Percentiles rank a stretch among this genome's conserved stretches.
phyloP scores from a whole-genome alignment of 2,329 filamentous ascomycete genomes.

The Calycina marina region DNA sequence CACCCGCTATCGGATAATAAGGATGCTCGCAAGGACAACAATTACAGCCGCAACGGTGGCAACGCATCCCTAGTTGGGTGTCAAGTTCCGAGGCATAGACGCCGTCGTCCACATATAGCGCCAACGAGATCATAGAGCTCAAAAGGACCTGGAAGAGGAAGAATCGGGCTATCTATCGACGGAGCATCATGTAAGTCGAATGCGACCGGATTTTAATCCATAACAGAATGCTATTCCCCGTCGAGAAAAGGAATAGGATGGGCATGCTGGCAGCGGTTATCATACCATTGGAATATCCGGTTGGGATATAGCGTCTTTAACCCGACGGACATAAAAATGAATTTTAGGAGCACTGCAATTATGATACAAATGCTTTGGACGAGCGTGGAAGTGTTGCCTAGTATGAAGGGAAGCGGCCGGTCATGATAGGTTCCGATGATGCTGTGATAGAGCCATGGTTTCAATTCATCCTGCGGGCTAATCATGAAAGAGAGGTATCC shows the following conservation, averaged over 20 bases:
- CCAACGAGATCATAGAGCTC: conserved; percentile 29
- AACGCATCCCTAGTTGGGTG: conserved; percentile 25
- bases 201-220: conserved; percentile 27
- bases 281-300: too few relatives aligned
- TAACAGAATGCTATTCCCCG: conserved; percentile 9
- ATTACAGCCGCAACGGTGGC: too few relatives aligned
- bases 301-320: not conserved
- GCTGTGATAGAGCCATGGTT: not conserved
- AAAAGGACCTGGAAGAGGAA: conserved; percentile 29
- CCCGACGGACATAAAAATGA: not conserved
- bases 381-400: not conserved
- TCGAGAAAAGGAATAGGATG: conserved; percentile 7
- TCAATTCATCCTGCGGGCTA: not conserved
- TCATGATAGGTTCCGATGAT: not conserved
- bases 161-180: conserved; percentile 33
- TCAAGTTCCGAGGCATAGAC: conserved; percentile 8
- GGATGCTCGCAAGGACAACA: too few relatives aligned
- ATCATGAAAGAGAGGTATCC: not conserved
- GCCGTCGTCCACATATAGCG: conserved; percentile 18
- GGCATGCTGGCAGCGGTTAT: too few relatives aligned
- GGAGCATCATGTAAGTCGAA: conserved; percentile 32
- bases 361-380: not conserved
- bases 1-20: not conserved
- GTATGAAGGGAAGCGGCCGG: not conserved
- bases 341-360: not conserved